Evolutionary conservation across 805 yeast species (phyloP), one percentile per base, ranked within the genome.

Genomic region (Lachancea sp.): DNA sequence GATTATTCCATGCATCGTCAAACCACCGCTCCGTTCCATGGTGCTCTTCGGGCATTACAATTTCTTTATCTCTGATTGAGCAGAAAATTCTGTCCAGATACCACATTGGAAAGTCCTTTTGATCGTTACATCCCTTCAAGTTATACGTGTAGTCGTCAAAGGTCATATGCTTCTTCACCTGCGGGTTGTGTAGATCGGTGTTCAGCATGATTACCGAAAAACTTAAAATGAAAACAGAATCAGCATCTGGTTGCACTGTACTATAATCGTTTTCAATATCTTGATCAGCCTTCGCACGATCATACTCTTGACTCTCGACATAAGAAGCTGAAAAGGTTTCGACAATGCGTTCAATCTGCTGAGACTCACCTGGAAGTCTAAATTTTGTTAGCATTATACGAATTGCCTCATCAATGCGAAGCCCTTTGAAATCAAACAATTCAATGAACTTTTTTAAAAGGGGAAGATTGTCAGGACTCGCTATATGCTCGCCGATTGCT

Each of bases 1-100:
- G 62, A 47, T 82, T 80, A 53, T 82, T 81, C 95, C 95, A 85
- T 15, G 78, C 71, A 57, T 85, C 91, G 59, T 90, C 97, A 64
- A 90, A 91, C 81, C 95, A 84, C 59, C 85, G 88, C 17, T 88
- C 85, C 10, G 89, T 86, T 13, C 91, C 93, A 60, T 88, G 95
- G 55, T 91, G 97, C 58, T 93, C 99, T 57, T 93, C 98, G 0
- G 99, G 98, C 90, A 95, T 86, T 40, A 93, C 87, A 51, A 93
- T 93, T 64, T 93, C 99, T 42, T 84, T 77, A 45, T 82, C 86
- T 49, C 79, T 75, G 45, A 93, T 90, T 1, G 95, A 84, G 20
- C 75, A 68, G 63, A 85, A 93, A 20, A 91, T 88, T 51, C 77
- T 84, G 48, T 82, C 80, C 49, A 91, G 70, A 58, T 88, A 91